Evolutionary conservation across 2,329 filamentous ascomycete genomes (phyloP), one percentile per base, ranked within the genome.

Genomic region (Penicillium sp.): DNA sequence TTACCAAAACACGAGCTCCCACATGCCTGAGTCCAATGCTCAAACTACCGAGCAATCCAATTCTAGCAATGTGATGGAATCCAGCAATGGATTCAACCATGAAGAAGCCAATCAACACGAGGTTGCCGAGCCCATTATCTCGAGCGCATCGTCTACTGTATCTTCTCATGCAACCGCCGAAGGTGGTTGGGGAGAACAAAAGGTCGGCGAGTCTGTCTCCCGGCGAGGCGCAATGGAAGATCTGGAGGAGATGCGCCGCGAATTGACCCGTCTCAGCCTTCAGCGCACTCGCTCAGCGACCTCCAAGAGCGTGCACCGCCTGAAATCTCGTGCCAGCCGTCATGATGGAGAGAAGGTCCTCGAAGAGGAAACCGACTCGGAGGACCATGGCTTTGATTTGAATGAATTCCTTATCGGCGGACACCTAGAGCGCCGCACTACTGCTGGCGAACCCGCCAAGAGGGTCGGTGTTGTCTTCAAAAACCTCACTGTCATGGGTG

Each of bases 391-490:
- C 3, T 91, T 93, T 61, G 83, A 89, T 58, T 79, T 93, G 1
- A 83, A 82, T 33, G 78, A 85, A 13, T 93, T 93, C 68, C 84
- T 93, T 74, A 83, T 85, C 47, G 85, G 90, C 58, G 90, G 90
- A 1, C 87, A 90, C 65, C 87, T 92, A 57, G 90, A 92, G 74
- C 90, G 89, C 70, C 82, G 88, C 13, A 84, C 84, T 2, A 82
- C 86, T 29, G 69, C 74, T 4, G 87, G 86, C 6, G 79, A 81
- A 35, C 88, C 90, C 0, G 83, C 87, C 11, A 95, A 93, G 77
- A 90, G 87, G 66, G 84, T 93, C 11, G 90, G 90, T 2, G 88
- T 93, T 1, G 78, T 91, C 1, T 93, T 88, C 79, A 90, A 88
- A 73, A 82, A 90, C 64, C 78, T 93, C 49, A 91, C 86, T 0